A percentile compares a stretch with the other conserved stretches of the same genome.
phyloP scores from a whole-genome alignment of 306 rosid genomes.

The Elaeagnus macrophylla region DNA sequence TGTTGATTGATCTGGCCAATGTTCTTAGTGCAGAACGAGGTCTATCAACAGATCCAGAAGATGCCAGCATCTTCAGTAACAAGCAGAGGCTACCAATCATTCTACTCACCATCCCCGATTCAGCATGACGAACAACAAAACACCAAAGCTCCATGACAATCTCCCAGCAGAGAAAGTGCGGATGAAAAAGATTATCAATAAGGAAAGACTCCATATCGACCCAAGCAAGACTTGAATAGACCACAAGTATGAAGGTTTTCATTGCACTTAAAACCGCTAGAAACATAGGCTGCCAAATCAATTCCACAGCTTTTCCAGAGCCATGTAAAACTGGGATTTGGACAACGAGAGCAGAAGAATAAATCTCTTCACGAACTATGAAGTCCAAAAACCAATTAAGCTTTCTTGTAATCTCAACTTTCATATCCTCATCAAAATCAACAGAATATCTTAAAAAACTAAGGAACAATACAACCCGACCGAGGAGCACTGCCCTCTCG shows the following conservation, averaged over 20 bases:
- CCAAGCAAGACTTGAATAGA: slow-evolving; percentile 66
- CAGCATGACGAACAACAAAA: slow-evolving; percentile 65
- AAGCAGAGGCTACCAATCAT: slow-evolving; percentile 46
- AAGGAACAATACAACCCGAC: slow-evolving; percentile 48
- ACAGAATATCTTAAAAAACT: slow-evolving; percentile 50
- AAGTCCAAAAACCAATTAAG: slow-evolving; percentile 60
- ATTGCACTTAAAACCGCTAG: slow-evolving; percentile 55
- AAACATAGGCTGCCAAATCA: slow-evolving; percentile 60
- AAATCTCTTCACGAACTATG: slow-evolving; percentile 59
- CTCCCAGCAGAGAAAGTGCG: slow-evolving; percentile 86
- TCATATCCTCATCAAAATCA: slow-evolving; percentile 41
- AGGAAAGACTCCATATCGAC: slow-evolving; percentile 55
- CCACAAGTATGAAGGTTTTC: slow-evolving; percentile 61
- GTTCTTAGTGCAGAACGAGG: slow-evolving; percentile 56
- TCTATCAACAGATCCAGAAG: slow-evolving; percentile 47
- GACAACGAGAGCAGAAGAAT: slow-evolving; percentile 53
- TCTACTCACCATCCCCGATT: slow-evolving; percentile 38
- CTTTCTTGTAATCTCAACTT: slow-evolving; percentile 40
- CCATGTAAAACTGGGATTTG: slow-evolving; percentile 49
- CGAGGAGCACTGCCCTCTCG: slow-evolving; percentile 33
- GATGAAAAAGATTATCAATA: slow-evolving; percentile 75
- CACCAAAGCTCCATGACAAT: slow-evolving; percentile 90
- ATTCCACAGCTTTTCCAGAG: slow-evolving; percentile 41
- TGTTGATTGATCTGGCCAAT: slow-evolving; percentile 64
- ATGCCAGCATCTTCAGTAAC: slow-evolving; percentile 55